Evolutionary conservation across 164 flowering plant genomes (phyloP), one percentile per base, ranked within the genome.

Genomic region (Nymphaea thermarum): DNA sequence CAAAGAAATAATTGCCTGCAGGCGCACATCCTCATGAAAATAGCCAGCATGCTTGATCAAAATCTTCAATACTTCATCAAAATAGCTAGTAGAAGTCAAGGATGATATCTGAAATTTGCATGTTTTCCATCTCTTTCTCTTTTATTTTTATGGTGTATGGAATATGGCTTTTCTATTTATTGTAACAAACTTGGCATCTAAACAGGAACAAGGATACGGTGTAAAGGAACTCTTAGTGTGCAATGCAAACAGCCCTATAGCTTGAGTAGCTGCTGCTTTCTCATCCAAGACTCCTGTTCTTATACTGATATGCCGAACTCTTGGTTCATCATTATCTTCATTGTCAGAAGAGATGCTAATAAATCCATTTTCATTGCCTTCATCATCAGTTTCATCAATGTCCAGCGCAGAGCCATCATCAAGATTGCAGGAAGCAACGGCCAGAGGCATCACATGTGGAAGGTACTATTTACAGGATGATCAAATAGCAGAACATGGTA

Each of bases 211-310:
- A 83, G 96, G 95, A 90, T 90, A 94, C 99, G 91, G 99, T 61
- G 91, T 93, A 82, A 73, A 94, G 70, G 82, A 80, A 72, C 76
- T 75, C 77, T 84, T 94, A 18, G 96, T 81, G 67, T 94, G 99
- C 67, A 82, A 77, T 4, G 98, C 91, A 82, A 91, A 91, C 66
- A 88, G 72, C 66, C 98, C 96, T 77, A 94, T 85, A 65, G 97
- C 97, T 82, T 94, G 98, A 62, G 96, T 94, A 72, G 99, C 99
- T 70, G 99, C 99, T 71, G 99, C 97, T 84, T 91, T 94, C 79
- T 94, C 98, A 84, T 94, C 99, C 81, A 94, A 81, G 8, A 94
- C 96, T 60, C 97, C 99, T 63, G 99, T 94, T 83, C 99, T 81
- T 71, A 94, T 75, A 74, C 99, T 91, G 66, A 91, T 90, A 80